phyloP scores from a whole-genome alignment of 2,329 filamentous ascomycete species.

The Pochonia chlamydosporia region DNA sequence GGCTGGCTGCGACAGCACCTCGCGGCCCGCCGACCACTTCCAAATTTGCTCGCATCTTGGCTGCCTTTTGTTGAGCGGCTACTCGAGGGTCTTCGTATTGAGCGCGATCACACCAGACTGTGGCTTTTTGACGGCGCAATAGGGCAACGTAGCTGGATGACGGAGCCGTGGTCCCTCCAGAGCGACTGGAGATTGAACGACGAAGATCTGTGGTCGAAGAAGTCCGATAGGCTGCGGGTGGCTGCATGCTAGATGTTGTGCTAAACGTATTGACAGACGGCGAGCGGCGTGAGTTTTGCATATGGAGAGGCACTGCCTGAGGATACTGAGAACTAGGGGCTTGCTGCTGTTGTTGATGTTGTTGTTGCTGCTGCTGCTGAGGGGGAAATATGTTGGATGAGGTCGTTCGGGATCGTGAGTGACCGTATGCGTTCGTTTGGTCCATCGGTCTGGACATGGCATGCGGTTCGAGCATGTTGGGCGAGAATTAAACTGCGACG shows the following conservation, averaged over 20 bases:
- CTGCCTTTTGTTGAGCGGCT: slow-evolving; percentile 75
- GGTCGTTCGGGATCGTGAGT: slow-evolving; percentile 50
- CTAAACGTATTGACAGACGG: slow-evolving; percentile 64
- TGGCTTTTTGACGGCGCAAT: slow-evolving; percentile 95
- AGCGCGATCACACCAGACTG: slow-evolving; percentile 94
- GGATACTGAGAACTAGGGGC: slow-evolving; percentile 6
- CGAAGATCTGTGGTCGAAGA: slow-evolving; percentile 55
- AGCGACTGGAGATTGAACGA: slow-evolving; percentile 77
- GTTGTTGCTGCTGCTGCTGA: slow-evolving; percentile 22
- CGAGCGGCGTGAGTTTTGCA: slow-evolving; percentile 41
- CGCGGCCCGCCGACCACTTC: slow-evolving; percentile 65
- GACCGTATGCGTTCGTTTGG: slow-evolving; percentile 37
- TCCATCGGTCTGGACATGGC: slow-evolving; percentile 26
- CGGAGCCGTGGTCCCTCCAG: slow-evolving; percentile 48
- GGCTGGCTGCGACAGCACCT: slow-evolving; percentile 34
- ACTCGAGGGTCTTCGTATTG: slow-evolving; percentile 87
- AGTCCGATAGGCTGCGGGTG: slow-evolving; percentile 50
- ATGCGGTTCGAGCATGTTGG: slow-evolving; percentile 27
- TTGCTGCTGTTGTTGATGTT: slow-evolving; percentile 26
- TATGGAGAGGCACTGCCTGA: slow-evolving; percentile 7
- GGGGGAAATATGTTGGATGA: slow-evolving; percentile 48
- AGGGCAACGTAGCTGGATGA: slow-evolving; percentile 85
- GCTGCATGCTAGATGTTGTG: slow-evolving; percentile 63
- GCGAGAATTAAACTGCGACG: not conserved
- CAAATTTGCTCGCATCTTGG: slow-evolving; percentile 78